These are phyloP conservation scores for Abelmoschus esculentus DNA, from an alignment of 345 rosid species.

Conservation along the genomic window DNA sequence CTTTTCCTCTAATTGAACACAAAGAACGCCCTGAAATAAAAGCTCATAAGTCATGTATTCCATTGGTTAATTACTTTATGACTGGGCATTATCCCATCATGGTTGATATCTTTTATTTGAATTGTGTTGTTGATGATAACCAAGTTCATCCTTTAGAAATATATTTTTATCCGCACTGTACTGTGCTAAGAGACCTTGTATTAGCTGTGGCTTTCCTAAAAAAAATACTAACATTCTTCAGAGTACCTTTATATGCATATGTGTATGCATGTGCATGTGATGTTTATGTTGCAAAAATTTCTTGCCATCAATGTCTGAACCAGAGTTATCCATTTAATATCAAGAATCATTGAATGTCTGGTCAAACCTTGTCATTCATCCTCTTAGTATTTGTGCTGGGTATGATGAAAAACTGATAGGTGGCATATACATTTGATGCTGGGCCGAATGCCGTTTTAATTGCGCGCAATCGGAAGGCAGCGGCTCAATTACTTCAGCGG, in stretches of 20 bases:
- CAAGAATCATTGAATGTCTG: background rate
- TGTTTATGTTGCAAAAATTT: background rate
- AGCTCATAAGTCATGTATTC: background rate
- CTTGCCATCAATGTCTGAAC: background rate
- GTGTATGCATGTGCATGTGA: background rate
- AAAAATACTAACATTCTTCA: no score
- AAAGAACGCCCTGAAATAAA: background rate
- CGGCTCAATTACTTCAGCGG: slow-evolving; percentile 63
- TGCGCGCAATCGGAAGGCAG: slow-evolving; percentile 54
- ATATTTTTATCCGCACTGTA: background rate
- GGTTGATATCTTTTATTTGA: background rate
- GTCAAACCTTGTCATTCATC: background rate
- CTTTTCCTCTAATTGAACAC: background rate
- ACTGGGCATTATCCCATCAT: background rate
- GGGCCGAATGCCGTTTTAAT: slow-evolving; percentile 92
- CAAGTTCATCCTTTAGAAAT: background rate
- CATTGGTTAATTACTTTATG: background rate
- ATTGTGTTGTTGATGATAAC: background rate
- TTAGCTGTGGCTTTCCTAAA: no score
- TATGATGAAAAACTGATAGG: slow-evolving; percentile 39
- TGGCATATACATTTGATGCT: slow-evolving; percentile 94
- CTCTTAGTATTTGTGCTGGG: background rate
- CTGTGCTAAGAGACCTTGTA: no score
- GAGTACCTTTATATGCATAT: no score
- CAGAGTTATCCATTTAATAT: background rate